phyloP scores from a whole-genome alignment of 139 green algal genomes.

The Eudorina sp. region DNA sequence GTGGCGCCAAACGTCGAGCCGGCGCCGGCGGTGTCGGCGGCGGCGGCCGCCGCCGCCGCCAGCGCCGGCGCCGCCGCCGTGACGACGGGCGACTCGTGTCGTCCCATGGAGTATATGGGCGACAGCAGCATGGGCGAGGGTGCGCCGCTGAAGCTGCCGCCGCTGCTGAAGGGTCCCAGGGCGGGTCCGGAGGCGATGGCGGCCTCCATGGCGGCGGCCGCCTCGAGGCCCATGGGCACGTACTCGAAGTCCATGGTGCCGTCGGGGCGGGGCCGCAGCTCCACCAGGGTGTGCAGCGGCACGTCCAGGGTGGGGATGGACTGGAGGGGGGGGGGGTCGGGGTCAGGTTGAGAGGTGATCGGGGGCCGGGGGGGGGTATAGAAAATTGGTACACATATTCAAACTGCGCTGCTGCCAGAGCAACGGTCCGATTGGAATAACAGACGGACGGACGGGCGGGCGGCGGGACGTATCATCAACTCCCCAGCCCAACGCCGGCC shows the following conservation, averaged over 20 bases:
- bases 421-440: no score
- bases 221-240: slow-evolving; percentile 6
- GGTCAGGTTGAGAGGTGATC: not conserved
- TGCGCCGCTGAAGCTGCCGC: not conserved
- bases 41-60: not conserved
- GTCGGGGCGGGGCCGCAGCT: slow-evolving; percentile 88
- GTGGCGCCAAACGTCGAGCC: not conserved
- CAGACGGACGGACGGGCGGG: no score
- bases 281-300: slow-evolving; percentile 93
- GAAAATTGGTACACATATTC: no score
- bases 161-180: not conserved
- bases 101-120: not conserved
- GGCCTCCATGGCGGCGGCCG: not conserved
- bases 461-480: no score
- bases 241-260: slow-evolving; percentile 85
- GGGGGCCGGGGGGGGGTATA: not conserved
- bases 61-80: not conserved
- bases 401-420: no score
- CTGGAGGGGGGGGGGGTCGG: not conserved
- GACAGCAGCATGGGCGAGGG: slow-evolving; percentile 8
- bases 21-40: not conserved
- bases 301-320: slow-evolving; percentile 88
- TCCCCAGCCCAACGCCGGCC: no score
- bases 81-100: not conserved
- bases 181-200: not conserved